Percentiles rank a stretch among this genome's conserved stretches.
Evolutionary conservation across 2,329 filamentous ascomycete genomes (phyloP).

Genomic region (Paecilomyces variotii): DNA sequence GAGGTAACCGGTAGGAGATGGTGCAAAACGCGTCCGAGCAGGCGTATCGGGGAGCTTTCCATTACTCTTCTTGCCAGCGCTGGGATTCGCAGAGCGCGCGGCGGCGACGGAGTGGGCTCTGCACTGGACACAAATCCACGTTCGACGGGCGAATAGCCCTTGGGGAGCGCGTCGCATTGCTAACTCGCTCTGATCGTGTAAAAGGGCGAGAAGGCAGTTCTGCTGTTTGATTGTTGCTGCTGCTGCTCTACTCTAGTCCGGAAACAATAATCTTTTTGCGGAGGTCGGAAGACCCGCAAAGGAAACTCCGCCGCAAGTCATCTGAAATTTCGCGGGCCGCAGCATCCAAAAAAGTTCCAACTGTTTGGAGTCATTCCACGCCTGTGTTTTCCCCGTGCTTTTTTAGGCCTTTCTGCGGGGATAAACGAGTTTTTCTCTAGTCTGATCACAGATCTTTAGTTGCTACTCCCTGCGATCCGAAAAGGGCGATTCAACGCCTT

Average conservation of each 20-base stretch:
- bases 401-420: background rate
- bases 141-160: conserved; percentile 19
- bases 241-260: background rate
- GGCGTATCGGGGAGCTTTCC: conserved; percentile 44
- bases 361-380: background rate
- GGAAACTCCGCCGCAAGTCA: background rate
- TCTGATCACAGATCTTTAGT: background rate
- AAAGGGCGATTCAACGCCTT: background rate
- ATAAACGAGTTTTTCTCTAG: background rate
- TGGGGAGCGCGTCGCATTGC: conserved; percentile 21
- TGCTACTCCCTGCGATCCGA: background rate
- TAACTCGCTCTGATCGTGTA: background rate
- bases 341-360: background rate
- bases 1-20: conserved; percentile 87
- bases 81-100: conserved; percentile 12
- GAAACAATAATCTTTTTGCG: background rate
- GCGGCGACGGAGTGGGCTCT: conserved; percentile 24
- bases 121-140: conserved; percentile 30
- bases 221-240: background rate
- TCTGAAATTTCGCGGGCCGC: background rate
- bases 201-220: background rate
- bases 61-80: conserved; percentile 21
- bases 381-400: background rate
- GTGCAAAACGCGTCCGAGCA: conserved; percentile 79
- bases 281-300: background rate